Evolutionary conservation across 2,329 filamentous ascomycete species (phyloP).

Genomic region (Mycogone perniciosa): DNA sequence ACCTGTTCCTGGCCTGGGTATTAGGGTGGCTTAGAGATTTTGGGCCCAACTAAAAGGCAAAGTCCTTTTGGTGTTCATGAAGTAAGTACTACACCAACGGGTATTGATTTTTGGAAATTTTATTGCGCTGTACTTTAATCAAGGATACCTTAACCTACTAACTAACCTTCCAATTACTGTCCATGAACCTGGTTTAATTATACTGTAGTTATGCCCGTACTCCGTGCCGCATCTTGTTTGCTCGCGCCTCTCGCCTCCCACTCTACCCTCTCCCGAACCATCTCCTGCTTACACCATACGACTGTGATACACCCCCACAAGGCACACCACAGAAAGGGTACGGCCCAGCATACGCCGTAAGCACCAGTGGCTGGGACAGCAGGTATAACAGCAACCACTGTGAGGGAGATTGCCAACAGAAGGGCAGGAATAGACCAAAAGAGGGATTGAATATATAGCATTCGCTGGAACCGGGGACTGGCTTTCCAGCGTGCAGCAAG

Average conservation of each 20-base stretch:
- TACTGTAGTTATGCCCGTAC: too few species aligned
- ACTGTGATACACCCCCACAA: conserved; percentile 31
- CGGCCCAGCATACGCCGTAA: conserved; percentile 34
- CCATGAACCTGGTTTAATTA: too few species aligned
- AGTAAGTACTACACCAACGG: too few species aligned
- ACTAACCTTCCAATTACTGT: too few species aligned
- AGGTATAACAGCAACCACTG: conserved; percentile 30
- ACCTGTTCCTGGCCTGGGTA: too few species aligned
- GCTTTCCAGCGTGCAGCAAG: conserved; percentile 36
- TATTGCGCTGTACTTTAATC: too few species aligned
- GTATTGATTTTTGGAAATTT: too few species aligned
- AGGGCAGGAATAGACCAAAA: conserved; percentile 37
- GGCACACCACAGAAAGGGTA: conserved; percentile 32
- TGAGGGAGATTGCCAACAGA: conserved; percentile 30
- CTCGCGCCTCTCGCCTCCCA: conserved; percentile 23
- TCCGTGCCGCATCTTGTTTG: too few species aligned
- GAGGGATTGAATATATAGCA: conserved; percentile 34
- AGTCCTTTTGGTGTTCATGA: too few species aligned
- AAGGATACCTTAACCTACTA: too few species aligned
- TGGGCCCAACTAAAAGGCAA: too few species aligned
- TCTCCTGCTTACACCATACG: conserved; percentile 31
- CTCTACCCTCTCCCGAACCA: conserved; percentile 31
- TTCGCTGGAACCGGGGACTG: conserved; percentile 34
- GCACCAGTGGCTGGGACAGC: conserved; percentile 29
- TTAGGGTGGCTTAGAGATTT: too few species aligned